Evolutionary conservation across 768 basidiomycete genomes (phyloP), one percentile per base, ranked within the genome.

Genomic region (Brasilioporus rufonigricans): DNA sequence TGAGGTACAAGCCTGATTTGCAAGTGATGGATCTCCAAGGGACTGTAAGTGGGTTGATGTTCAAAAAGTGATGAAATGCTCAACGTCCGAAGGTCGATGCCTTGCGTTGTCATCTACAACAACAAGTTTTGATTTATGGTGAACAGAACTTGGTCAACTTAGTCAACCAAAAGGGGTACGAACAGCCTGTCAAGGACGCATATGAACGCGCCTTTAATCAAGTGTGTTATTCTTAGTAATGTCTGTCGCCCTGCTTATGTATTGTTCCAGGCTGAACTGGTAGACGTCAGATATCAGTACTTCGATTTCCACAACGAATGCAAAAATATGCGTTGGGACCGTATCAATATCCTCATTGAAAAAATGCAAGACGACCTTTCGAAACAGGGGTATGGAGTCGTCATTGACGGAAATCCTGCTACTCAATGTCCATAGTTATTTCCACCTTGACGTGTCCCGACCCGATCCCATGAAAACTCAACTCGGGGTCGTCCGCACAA

Each of bases 221-320:
- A 72, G 86, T 87, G 56, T 53, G 74, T 62, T 60, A 24, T 47
- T 53, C 19, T 45, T 31, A 16, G 35, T 40, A 9, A 11, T 4
- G 11, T 45, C 33, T 36, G 41, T 38, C 35, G 41, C 40, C 18
- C 35, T 16, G 21, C 39, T 52, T 5, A 50, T 24, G 24, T 1
- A 26, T 44, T 55, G 4, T 41, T 61, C 13, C 50, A 91, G 89
- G 69, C 83, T 48, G 77, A 84, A 61, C 64, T 88, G 32, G 77
- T 85, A 5, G 77, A 84, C 31, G 86, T 91, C 38, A 85, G 84
- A 63, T 99, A 99, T 65, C 79, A 89, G 59, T 97, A 98, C 74
- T 99, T 98, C 64, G 97, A 99, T 67, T 99, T 99, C 76, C 96
- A 98, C 69, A 86, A 82, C 56, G 94, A 98, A 71, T 98, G 95